A percentile compares a stretch with the other conserved stretches of the same genome.
Conservation (phyloP, 306 rosid species). For the Comarum palustre region DNA sequence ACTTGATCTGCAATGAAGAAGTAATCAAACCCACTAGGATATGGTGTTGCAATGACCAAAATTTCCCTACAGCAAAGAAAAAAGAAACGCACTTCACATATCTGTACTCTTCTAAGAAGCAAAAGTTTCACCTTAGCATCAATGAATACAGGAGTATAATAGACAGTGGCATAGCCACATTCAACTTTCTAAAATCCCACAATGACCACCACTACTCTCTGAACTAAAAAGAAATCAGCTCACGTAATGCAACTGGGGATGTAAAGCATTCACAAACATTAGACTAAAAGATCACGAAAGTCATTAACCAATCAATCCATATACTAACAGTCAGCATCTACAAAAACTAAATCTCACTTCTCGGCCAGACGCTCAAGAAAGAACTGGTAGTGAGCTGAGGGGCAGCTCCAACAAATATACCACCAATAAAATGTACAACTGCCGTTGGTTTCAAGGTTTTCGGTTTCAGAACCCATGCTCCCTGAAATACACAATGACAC, state of each 20-base stretch:
- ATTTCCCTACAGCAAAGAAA: constrained; percentile 56
- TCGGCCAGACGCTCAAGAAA: constrained; percentile 88
- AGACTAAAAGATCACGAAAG: background rate
- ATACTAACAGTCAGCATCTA: background rate
- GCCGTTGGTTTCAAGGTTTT: constrained; percentile 56
- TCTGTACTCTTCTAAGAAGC: constrained; percentile 17
- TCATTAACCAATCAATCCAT: background rate
- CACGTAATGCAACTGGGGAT: background rate
- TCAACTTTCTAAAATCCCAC: background rate
- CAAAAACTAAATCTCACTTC: constrained; percentile 42
- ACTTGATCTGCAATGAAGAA: constrained; percentile 95
- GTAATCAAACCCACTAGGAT: constrained; percentile 97
- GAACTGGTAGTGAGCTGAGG: constrained; percentile 96
- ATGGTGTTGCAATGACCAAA: constrained; percentile 90
- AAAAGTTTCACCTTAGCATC: constrained; percentile 8
- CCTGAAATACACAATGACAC: constrained; percentile 43
- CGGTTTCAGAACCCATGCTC: constrained; percentile 94
- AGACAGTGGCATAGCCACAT: background rate
- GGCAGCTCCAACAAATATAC: constrained; percentile 96
- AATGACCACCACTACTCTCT: background rate
- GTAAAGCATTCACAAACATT: background rate
- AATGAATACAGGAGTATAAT: background rate
- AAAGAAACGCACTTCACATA: constrained; percentile 6
- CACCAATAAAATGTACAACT: constrained; percentile 91
- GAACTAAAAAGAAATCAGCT: background rate